phyloP scores from a whole-genome alignment of 768 basidiomycete genomes.

The Rhizopogon salebrosus region DNA sequence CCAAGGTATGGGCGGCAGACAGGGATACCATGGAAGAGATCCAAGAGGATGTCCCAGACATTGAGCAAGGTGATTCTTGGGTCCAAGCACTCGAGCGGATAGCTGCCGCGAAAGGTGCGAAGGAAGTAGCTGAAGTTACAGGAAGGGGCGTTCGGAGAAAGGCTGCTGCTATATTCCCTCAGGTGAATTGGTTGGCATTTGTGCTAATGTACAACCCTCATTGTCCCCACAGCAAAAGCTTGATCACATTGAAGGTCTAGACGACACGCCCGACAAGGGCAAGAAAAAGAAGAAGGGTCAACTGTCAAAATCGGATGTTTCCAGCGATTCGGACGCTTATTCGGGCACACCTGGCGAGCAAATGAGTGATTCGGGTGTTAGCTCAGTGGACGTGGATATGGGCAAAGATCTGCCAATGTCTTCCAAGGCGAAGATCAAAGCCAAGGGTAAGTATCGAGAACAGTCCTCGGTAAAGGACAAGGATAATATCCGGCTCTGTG shows the following conservation, averaged over 20 bases:
- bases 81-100: conserved; percentile 56
- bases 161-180: conserved; percentile 49
- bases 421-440: not conserved
- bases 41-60: conserved; percentile 40
- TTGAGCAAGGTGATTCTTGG: conserved; percentile 76
- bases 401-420: not conserved
- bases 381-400: conserved; percentile 13
- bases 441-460: conserved; percentile 3
- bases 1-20: conserved; percentile 87
- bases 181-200: conserved; percentile 13
- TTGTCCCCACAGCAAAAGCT: conserved; percentile 21
- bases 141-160: conserved; percentile 75
- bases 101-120: conserved; percentile 35
- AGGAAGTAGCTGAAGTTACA: conserved; percentile 46
- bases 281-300: conserved; percentile 34
- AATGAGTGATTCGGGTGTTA: conserved; percentile 20
- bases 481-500: conserved; percentile 36
- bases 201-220: not conserved
- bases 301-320: conserved; percentile 22
- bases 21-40: conserved; percentile 69
- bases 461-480: not conserved
- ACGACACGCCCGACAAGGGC: conserved; percentile 33
- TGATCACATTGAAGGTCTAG: conserved; percentile 27
- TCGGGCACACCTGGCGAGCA: conserved; percentile 17
- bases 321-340: conserved; percentile 40